Conservation (phyloP, 139 green algal genomes). For the Chlorella sp. region DNA sequence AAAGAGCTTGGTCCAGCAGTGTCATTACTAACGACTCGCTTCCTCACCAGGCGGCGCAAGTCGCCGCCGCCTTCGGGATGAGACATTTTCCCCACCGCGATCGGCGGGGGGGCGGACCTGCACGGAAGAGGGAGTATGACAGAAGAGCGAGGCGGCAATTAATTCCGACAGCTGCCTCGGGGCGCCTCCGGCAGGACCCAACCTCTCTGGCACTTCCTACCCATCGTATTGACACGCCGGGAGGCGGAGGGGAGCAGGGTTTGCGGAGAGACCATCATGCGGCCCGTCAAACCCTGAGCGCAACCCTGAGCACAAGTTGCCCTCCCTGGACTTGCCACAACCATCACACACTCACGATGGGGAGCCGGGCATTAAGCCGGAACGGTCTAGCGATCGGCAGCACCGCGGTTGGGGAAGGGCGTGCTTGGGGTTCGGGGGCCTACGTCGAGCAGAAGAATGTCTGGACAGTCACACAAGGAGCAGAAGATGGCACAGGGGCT, state of each 20-base stretch:
- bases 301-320: too few species aligned
- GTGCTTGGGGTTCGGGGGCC: neutral
- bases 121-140: neutral
- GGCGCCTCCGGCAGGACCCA: neutral
- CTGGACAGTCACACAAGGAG: too few species aligned
- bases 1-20: neutral
- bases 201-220: neutral
- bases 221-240: neutral
- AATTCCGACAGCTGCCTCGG: too few species aligned
- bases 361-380: neutral
- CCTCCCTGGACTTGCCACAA: neutral
- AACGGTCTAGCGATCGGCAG: neutral
- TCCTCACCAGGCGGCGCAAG: constrained; percentile 40
- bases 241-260: neutral
- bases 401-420: neutral
- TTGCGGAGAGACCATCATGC: neutral
- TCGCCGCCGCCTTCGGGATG: neutral
- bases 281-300: too few species aligned
- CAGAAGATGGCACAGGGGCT: too few species aligned
- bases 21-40: constrained; percentile 9
- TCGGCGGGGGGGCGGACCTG: neutral
- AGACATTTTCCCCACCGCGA: neutral
- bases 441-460: neutral
- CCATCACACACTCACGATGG: neutral
- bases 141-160: too few species aligned